A percentile compares a stretch with the other conserved stretches of the same genome.
phyloP scores from a whole-genome alignment of 2,329 filamentous ascomycete genomes.

The Microsporum ferrugineum region DNA sequence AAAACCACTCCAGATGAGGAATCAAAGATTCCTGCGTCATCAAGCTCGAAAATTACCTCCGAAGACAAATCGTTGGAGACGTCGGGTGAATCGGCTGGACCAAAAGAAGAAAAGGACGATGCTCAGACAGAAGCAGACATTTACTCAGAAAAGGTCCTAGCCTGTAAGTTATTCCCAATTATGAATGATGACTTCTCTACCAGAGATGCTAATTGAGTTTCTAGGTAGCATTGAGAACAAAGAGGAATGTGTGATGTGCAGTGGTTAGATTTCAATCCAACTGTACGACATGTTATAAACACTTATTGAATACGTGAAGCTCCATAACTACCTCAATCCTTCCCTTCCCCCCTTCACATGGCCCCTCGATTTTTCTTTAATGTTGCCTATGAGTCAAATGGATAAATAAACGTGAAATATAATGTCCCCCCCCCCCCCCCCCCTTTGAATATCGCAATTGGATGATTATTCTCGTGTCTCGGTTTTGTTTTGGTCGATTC shows the following conservation, averaged over 20 bases:
- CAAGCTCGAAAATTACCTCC: conserved; percentile 20
- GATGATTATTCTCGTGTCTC: background rate
- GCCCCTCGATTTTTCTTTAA: background rate
- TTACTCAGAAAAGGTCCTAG: conserved; percentile 82
- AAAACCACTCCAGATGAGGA: conserved; percentile 55
- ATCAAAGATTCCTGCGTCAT: conserved; percentile 45
- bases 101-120: conserved; percentile 27
- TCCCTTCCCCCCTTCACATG: background rate
- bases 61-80: conserved; percentile 23
- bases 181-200: background rate
- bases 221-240: conserved; percentile 89
- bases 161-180: conserved; percentile 54
- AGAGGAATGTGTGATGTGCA: conserved; percentile 94
- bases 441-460: background rate
- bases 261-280: conserved; percentile 50
- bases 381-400: background rate
- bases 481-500: background rate
- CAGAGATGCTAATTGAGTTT: conserved; percentile 21
- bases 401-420: background rate
- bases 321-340: background rate
- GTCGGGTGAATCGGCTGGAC: background rate
- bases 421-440: background rate
- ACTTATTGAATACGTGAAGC: background rate
- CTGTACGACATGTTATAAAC: background rate
- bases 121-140: conserved; percentile 72